These are phyloP conservation scores for Kodamaea kaohsiungensis DNA, from an alignment of 805 yeast species.

Conservation along the genomic window DNA sequence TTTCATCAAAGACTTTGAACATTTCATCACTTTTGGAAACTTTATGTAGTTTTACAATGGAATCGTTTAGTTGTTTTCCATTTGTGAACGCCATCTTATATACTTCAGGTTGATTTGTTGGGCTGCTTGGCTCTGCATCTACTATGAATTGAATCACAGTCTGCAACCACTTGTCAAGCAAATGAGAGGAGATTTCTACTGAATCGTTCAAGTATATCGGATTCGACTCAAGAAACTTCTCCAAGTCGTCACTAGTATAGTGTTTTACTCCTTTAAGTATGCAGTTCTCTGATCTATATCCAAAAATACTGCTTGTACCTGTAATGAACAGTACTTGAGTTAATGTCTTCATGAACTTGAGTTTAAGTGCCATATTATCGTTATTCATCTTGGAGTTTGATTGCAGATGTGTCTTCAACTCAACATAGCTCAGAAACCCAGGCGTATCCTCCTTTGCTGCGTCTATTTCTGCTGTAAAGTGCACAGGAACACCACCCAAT, in stretches of 20 bases:
- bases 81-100: constrained; percentile 2
- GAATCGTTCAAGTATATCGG: constrained; percentile 5
- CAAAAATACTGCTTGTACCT: constrained; percentile 3
- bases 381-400: constrained; percentile 1
- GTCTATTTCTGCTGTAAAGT: constrained; percentile 28
- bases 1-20: constrained; percentile 4
- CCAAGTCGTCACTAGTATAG: background rate
- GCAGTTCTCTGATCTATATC: constrained; percentile 8
- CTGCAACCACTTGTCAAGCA: constrained; percentile 5
- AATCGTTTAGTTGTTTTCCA: background rate
- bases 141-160: background rate
- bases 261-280: constrained; percentile 7
- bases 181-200: background rate
- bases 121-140: background rate
- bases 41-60: background rate
- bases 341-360: constrained; percentile 8
- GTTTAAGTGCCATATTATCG: constrained; percentile 4
- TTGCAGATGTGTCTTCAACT: constrained; percentile 24
- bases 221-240: background rate
- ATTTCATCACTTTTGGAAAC: background rate
- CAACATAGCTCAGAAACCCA: constrained; percentile 18
- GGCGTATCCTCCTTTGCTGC: constrained; percentile 1
- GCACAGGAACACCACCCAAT: constrained; percentile 12
- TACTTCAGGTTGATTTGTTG: background rate
- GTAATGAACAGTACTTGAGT: constrained; percentile 6